A percentile compares a stretch with the other conserved stretches of the same genome.
Evolutionary conservation across 139 green algal species (phyloP).

Genomic region (Chlamydomonas sp.): DNA sequence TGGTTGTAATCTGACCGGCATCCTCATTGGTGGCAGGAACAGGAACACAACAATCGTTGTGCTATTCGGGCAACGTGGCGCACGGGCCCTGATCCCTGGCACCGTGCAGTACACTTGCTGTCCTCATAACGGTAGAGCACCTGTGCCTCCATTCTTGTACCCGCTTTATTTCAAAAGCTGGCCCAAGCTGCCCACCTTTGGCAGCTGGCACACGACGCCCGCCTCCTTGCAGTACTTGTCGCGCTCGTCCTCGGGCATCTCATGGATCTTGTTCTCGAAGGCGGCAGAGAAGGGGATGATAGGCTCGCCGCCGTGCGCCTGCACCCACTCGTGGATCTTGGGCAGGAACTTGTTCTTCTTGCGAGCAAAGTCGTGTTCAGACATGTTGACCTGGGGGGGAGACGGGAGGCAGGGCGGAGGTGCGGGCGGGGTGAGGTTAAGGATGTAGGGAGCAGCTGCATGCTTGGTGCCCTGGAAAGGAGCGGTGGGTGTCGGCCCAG

Average conservation of each 20-base stretch:
- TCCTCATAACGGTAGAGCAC: background rate
- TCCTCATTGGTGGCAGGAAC: too few species aligned
- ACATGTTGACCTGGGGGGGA: conserved; percentile 37
- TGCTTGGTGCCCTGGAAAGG: too few species aligned
- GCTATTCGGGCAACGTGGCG: too few species aligned
- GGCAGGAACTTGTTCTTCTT: conserved; percentile 99
- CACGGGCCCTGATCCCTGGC: too few species aligned
- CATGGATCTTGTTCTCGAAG: conserved; percentile 85
- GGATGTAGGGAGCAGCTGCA: too few species aligned
- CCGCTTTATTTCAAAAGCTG: conserved; percentile 1
- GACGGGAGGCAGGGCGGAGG: background rate
- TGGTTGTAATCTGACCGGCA: too few species aligned
- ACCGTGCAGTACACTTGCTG: too few species aligned
- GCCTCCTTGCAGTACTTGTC: conserved; percentile 80
- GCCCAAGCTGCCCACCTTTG: conserved; percentile 34
- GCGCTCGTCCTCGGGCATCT: conserved; percentile 89
- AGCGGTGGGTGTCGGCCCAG: too few species aligned
- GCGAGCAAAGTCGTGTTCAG: conserved; percentile 73
- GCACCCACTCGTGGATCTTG: conserved; percentile 95
- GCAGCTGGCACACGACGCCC: conserved; percentile 16
- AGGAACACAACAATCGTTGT: too few species aligned
- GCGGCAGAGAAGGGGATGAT: conserved; percentile 96
- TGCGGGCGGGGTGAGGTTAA: too few species aligned
- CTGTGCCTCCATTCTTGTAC: background rate
- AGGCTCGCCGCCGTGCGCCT: conserved; percentile 88